phyloP scores from a whole-genome alignment of 106 monocot genomes.

The Dendrobium nobile region DNA sequence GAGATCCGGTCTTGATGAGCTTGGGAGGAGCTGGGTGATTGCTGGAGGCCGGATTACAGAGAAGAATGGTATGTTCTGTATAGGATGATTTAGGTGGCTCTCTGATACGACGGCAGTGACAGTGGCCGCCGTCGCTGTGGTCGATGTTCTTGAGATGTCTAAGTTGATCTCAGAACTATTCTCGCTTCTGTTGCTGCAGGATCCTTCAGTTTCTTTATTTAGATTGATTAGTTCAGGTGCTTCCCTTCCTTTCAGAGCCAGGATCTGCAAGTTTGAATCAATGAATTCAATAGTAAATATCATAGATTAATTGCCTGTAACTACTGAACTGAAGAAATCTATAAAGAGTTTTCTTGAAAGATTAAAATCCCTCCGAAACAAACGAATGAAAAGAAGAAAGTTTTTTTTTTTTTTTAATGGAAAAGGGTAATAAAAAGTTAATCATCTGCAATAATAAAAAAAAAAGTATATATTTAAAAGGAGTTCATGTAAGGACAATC shows the following conservation, averaged over 20 bases:
- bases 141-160: slow-evolving; percentile 61
- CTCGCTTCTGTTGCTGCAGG: slow-evolving; percentile 91
- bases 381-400: not conserved
- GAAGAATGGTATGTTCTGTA: slow-evolving; percentile 46
- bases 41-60: not conserved
- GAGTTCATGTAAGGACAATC: not conserved
- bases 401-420: too few relatives aligned
- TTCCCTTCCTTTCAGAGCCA: slow-evolving; percentile 70
- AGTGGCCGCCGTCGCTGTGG: not conserved
- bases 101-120: not conserved
- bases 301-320: too few relatives aligned
- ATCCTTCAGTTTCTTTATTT: slow-evolving; percentile 91
- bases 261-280: slow-evolving; percentile 33
- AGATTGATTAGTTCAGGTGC: slow-evolving; percentile 74
- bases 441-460: not conserved
- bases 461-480: not conserved
- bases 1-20: not conserved
- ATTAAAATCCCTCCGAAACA: not conserved
- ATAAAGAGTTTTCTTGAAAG: not conserved
- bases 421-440: not conserved
- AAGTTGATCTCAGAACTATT: slow-evolving; percentile 78
- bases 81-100: slow-evolving; percentile 6
- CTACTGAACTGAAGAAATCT: not conserved
- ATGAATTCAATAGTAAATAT: not conserved
- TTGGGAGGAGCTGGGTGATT: not conserved